These are phyloP conservation scores for Dryadomyces sulphureus DNA, from an alignment of 2,329 filamentous ascomycete species.

Conservation along the genomic window DNA sequence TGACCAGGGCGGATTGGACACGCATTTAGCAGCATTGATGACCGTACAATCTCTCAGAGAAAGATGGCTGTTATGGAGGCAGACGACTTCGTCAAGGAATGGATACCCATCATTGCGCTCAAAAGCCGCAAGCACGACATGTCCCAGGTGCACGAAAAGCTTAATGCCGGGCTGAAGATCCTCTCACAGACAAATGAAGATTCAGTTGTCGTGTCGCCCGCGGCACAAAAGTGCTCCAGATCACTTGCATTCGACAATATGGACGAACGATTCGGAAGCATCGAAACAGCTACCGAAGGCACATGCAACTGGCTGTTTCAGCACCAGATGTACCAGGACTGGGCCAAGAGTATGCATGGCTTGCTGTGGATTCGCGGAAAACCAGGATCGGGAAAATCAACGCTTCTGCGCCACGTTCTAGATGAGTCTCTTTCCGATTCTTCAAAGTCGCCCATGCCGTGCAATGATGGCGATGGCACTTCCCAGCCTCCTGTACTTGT, in stretches of 20 bases:
- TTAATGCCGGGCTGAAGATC: not conserved
- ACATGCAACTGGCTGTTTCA: constrained; percentile 2
- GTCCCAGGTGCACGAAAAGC: not conserved
- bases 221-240: not conserved
- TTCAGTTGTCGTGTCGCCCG: not conserved
- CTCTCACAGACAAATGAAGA: not conserved
- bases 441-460: not conserved
- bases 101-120: not conserved
- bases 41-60: not conserved
- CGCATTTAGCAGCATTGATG: not conserved
- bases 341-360: constrained; percentile 4
- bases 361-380: constrained; percentile 26
- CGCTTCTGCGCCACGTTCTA: constrained; percentile 20
- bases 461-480: not conserved
- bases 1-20: not conserved
- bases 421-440: not conserved
- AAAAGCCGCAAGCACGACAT: not conserved
- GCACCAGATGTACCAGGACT: constrained; percentile 11
- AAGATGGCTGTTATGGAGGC: not conserved
- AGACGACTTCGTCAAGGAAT: not conserved
- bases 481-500: not conserved
- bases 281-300: not conserved
- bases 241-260: not conserved
- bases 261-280: not conserved
- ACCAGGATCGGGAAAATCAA: constrained; percentile 16